Conservation (phyloP, 306 rosid genomes). For the Cucurbita moschata region DNA sequence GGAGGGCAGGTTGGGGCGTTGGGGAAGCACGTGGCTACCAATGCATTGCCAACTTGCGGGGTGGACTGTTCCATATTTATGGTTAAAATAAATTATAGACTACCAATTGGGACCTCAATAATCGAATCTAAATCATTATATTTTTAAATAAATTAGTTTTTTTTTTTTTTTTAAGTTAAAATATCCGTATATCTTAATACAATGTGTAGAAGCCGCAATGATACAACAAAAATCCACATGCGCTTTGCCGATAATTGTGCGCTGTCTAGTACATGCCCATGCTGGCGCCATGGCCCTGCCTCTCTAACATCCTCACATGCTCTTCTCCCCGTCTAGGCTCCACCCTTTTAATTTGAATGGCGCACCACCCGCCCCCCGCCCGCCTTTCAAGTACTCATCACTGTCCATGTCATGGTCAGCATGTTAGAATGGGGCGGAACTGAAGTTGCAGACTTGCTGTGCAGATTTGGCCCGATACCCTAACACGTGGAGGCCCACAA, state of each 20-base stretch:
- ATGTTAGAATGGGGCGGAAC: too few relatives aligned
- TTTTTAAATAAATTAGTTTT: neutral
- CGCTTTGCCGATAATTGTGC: neutral
- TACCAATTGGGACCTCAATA: neutral
- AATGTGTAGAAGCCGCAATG: neutral
- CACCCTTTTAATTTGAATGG: too few relatives aligned
- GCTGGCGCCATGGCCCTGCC: neutral
- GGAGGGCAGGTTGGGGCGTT: neutral
- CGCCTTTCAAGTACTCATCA: too few relatives aligned
- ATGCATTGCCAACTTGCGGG: neutral
- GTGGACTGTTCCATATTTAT: neutral
- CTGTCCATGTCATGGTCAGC: too few relatives aligned
- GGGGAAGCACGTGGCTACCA: conserved; percentile 6
- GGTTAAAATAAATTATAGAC: neutral
- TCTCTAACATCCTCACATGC: neutral
- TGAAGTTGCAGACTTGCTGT: too few relatives aligned
- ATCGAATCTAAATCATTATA: neutral
- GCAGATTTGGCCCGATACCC: neutral
- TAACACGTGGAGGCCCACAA: neutral
- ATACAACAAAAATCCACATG: neutral
- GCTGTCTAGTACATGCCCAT: neutral
- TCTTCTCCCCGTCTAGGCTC: too few relatives aligned
- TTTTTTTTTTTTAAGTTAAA: too few relatives aligned
- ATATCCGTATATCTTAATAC: neutral
- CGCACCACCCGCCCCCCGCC: too few relatives aligned